These are phyloP conservation scores for Trichosporon ovoides DNA, from an alignment of 1,284 basidiomycete genomes.

Conservation along the genomic window DNA sequence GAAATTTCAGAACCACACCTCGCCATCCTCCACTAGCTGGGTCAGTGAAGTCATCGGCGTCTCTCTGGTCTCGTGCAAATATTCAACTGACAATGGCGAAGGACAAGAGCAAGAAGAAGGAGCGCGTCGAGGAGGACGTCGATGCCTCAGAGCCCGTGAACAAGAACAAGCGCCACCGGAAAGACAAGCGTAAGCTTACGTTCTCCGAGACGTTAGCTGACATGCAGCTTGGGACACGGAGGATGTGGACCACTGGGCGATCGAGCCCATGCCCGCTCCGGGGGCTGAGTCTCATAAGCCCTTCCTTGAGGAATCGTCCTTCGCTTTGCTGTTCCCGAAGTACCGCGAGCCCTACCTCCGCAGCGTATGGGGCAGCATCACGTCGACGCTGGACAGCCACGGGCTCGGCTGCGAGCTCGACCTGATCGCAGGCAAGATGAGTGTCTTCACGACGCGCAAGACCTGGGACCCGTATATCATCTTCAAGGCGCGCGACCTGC, in stretches of 20 bases:
- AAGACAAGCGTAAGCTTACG: conserved; percentile 73
- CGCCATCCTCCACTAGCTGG: not conserved
- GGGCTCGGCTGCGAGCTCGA: conserved; percentile 88
- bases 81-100: not conserved
- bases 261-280: conserved; percentile 70
- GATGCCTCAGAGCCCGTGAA: conserved; percentile 51
- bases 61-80: not conserved
- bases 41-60: conserved; percentile 1
- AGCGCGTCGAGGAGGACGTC: conserved; percentile 9
- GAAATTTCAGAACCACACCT: conserved; percentile 7
- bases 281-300: conserved; percentile 55
- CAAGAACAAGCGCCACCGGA: conserved; percentile 82
- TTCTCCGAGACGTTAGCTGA: not conserved
- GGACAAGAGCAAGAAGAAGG: conserved; percentile 25
- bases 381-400: conserved; percentile 73
- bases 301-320: conserved; percentile 92
- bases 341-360: conserved; percentile 95
- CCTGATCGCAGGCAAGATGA: conserved; percentile 95
- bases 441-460: conserved; percentile 92
- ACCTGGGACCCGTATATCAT: conserved; percentile 95
- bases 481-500: conserved; percentile 90
- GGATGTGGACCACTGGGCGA: conserved; percentile 97
- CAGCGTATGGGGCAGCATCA: conserved; percentile 92
- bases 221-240: conserved; percentile 94
- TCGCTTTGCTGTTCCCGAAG: conserved; percentile 97